phyloP scores from a whole-genome alignment of 2,329 filamentous ascomycete species.

The Botrytis hyacinthi region DNA sequence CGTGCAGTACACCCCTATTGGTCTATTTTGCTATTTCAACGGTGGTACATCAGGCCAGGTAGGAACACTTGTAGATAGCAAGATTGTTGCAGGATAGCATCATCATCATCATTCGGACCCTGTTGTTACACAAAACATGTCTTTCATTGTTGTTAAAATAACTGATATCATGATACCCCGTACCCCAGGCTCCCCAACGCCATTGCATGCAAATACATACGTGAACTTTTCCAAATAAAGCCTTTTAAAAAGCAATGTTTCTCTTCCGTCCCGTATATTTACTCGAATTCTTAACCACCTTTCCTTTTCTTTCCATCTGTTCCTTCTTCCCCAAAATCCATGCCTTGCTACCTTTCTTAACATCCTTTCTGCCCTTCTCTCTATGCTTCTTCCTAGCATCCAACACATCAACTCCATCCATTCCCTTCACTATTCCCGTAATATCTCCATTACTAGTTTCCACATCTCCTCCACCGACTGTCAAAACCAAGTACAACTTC shows the following conservation, averaged over 20 bases:
- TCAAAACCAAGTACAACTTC: slow-evolving; percentile 94
- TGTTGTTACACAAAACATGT: neutral
- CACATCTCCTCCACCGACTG: slow-evolving; percentile 65
- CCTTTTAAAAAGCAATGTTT: slow-evolving; percentile 66
- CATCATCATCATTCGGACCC: neutral
- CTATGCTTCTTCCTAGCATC: slow-evolving; percentile 60
- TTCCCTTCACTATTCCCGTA: slow-evolving; percentile 81
- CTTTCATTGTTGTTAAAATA: slow-evolving; percentile 1
- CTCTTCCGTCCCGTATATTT: slow-evolving; percentile 94
- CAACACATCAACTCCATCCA: slow-evolving; percentile 83
- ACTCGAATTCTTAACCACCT: slow-evolving; percentile 85
- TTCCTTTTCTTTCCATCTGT: slow-evolving; percentile 92
- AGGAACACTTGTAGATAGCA: neutral
- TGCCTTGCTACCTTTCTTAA: slow-evolving; percentile 78
- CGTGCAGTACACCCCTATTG: neutral
- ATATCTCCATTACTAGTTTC: slow-evolving; percentile 64
- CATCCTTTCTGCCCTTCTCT: slow-evolving; percentile 48
- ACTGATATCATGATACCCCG: slow-evolving; percentile 23
- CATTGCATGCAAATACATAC: slow-evolving; percentile 30
- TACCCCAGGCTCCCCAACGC: slow-evolving; percentile 29
- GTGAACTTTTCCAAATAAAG: neutral
- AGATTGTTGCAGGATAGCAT: neutral
- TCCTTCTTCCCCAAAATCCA: slow-evolving; percentile 88
- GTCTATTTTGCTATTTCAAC: neutral
- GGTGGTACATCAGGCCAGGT: neutral